Percentiles rank a stretch among this genome's conserved stretches.
These are phyloP conservation scores for Penicillium chermesinum DNA, from an alignment of 495 filamentous ascomycete genomes.

Conservation along the genomic window DNA sequence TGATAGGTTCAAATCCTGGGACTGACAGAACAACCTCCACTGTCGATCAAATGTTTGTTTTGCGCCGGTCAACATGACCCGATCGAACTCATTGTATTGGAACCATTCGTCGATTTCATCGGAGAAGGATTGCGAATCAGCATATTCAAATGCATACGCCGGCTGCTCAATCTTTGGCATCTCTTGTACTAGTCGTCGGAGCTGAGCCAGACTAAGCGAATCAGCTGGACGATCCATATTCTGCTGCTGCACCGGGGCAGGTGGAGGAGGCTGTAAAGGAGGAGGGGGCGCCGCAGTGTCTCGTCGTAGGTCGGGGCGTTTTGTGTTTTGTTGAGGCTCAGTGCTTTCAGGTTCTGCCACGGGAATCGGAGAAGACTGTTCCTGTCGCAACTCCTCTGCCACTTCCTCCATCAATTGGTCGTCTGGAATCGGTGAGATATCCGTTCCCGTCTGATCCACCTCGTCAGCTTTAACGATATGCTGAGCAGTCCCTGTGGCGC, in stretches of 20 bases:
- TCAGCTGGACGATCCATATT: constrained; percentile 51
- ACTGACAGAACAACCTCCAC: constrained; percentile 48
- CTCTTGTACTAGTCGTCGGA: constrained; percentile 73
- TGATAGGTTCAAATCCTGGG: constrained; percentile 26
- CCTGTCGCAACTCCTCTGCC: constrained; percentile 42
- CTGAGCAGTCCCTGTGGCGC: constrained; percentile 26
- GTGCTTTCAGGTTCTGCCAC: constrained; percentile 3
- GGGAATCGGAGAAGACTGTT: constrained; percentile 12
- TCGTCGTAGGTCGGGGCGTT: constrained; percentile 52
- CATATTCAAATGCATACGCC: constrained; percentile 91
- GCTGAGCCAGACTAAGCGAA: constrained; percentile 76
- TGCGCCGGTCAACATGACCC: constrained; percentile 58
- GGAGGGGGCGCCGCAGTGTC: constrained; percentile 51
- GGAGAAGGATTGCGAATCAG: constrained; percentile 70
- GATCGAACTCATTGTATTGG: constrained; percentile 75
- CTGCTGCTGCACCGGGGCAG: constrained; percentile 47
- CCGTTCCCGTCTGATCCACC: constrained; percentile 50
- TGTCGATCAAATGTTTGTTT: constrained; percentile 66
- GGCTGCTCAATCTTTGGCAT: constrained; percentile 71
- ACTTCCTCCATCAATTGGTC: constrained; percentile 47
- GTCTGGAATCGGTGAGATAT: constrained; percentile 46
- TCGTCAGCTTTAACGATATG: constrained; percentile 53
- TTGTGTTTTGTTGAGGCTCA: constrained; percentile 17
- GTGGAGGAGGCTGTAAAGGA: constrained; percentile 38
- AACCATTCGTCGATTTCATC: constrained; percentile 98